phyloP scores from a whole-genome alignment of 1,139 yeast species.

The Starmera stellimalicola region DNA sequence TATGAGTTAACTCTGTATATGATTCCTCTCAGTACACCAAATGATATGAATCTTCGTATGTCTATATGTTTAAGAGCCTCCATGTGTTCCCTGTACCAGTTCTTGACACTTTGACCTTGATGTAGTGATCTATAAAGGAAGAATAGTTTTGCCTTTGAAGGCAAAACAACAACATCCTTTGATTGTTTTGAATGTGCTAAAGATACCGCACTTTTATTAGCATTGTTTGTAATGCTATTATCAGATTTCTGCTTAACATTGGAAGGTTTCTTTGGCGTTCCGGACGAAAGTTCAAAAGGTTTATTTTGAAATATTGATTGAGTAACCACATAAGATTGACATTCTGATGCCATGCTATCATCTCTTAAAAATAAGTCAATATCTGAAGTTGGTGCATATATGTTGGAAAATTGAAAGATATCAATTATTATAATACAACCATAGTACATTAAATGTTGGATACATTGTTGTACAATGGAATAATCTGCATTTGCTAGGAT shows the following conservation, averaged over 20 bases:
- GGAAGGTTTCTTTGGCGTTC: background rate
- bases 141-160: constrained; percentile 61
- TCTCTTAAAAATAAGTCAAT: constrained; percentile 60
- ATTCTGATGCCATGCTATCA: constrained; percentile 65
- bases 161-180: constrained; percentile 29
- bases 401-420: constrained; percentile 79
- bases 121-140: constrained; percentile 68
- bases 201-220: background rate
- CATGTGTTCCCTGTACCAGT: constrained; percentile 70
- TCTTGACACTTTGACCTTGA: constrained; percentile 69
- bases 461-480: constrained; percentile 70
- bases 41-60: constrained; percentile 72
- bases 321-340: constrained; percentile 70
- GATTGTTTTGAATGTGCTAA: background rate
- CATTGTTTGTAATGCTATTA: background rate
- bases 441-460: constrained; percentile 87
- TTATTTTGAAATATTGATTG: constrained; percentile 17
- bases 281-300: constrained; percentile 17
- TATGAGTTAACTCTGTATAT: constrained; percentile 74
- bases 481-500: constrained; percentile 77
- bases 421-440: constrained; percentile 76
- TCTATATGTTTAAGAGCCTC: constrained; percentile 58
- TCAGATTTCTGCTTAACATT: no score
- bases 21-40: constrained; percentile 76
- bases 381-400: constrained; percentile 81